Evolutionary conservation across 331 rosid species (phyloP), one percentile per base, ranked within the genome.

Genomic region (Pyracantha coccinea): DNA sequence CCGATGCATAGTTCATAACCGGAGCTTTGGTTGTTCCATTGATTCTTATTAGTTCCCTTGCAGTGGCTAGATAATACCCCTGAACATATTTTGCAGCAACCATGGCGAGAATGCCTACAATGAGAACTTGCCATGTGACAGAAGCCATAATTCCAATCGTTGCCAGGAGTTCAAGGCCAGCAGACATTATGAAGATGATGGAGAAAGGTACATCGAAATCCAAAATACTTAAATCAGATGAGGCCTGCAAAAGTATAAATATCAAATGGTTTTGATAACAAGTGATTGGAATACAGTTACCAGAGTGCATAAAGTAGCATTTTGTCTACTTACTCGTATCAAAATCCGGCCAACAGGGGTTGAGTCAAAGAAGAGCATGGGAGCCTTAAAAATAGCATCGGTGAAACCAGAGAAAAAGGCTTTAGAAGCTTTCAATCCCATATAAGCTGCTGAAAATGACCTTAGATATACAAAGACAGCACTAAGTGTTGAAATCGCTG

Each of bases 21-120:
- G 98, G 98, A 72, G 98, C 97, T 83, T 93, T 93, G 32, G 97
- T 91, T 53, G 91, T 91, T 82, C 98, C 97, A 77, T 93, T 93
- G 61, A 93, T 91, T 72, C 97, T 82, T 33, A 86, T 80, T 41
- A 93, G 77, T 77, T 93, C 96, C 75, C 89, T 89, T 8, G 92
- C 88, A 25, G 92, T 78, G 61, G 98, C 87, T 84, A 66, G 88
- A 84, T 93, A 91, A 65, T 91, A 93, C 3, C 60, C 80, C 98
- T 84, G 82, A 77, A 87, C 47, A 77, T 81, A 91, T 74, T 76
- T 80, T 57, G 89, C 60, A n/a, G 89, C 89, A 25, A 89, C 80
- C 53, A 81, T 52, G 14, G 91, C 83, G 4, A 89, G 88, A 85
- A 86, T 31, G 73, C 78, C 97, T 17, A 84, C 96, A 57, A 91